Conservation (phyloP, 2,329 filamentous ascomycete species). For the Dendrostoma leiphaemia region DNA sequence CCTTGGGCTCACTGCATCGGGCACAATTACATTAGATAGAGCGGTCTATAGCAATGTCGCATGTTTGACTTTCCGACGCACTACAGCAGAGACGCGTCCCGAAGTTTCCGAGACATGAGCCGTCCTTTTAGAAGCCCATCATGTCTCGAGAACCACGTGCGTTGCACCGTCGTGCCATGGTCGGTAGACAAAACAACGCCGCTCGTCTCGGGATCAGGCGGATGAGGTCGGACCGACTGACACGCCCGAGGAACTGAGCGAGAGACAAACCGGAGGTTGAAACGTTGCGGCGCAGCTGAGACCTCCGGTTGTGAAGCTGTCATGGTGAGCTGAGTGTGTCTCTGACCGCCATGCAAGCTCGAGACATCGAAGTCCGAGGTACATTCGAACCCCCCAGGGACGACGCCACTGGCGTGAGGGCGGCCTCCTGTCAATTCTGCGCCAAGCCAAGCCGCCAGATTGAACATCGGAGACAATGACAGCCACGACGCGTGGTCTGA, state of each 20-base stretch:
- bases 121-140: not conserved
- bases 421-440: not conserved
- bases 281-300: not conserved
- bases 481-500: not conserved
- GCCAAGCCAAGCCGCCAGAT: not conserved
- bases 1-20: not conserved
- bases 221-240: not conserved
- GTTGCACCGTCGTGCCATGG: not conserved
- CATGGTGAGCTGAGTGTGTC: not conserved
- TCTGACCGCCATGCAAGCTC: not conserved
- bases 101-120: not conserved
- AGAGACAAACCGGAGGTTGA: not conserved
- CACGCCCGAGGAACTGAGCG: not conserved
- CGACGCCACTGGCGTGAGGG: too few relatives aligned
- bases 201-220: not conserved
- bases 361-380: too few relatives aligned
- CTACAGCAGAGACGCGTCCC: conserved; percentile 6
- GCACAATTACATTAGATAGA: not conserved
- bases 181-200: not conserved
- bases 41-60: not conserved
- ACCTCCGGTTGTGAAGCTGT: not conserved
- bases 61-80: not conserved
- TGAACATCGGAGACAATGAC: not conserved
- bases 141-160: too few relatives aligned
- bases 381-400: too few relatives aligned